Evolutionary conservation across 805 yeast genomes (phyloP).

Genomic region (Brettanomyces naardenensis): DNA sequence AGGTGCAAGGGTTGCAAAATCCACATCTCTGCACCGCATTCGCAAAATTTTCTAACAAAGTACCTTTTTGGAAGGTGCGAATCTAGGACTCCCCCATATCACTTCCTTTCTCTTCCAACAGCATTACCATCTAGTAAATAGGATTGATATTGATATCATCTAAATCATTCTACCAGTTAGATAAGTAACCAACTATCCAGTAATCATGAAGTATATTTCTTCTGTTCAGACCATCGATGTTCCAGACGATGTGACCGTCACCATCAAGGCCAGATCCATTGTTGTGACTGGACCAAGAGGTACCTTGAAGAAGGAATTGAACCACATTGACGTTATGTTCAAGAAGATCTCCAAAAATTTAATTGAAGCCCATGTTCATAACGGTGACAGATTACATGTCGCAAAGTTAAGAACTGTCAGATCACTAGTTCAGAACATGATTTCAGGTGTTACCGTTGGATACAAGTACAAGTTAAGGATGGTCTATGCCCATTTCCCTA

Average conservation of each 20-base stretch:
- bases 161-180: no score
- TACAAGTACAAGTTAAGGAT: constrained; percentile 99
- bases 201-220: constrained; percentile 60
- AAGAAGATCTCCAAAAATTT: constrained; percentile 60
- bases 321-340: constrained; percentile 94
- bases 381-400: constrained; percentile 99
- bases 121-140: no score
- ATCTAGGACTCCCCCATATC: no score
- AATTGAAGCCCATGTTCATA: constrained; percentile 88
- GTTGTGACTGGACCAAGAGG: constrained; percentile 98
- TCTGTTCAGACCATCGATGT: constrained; percentile 49
- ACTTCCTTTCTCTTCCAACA: no score
- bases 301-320: constrained; percentile 78
- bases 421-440: constrained; percentile 87
- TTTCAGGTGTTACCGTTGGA: constrained; percentile 99
- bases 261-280: constrained; percentile 85
- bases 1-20: not conserved
- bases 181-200: no score
- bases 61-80: no score
- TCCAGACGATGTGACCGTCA: constrained; percentile 91
- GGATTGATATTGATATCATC: no score
- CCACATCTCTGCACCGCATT: no score
- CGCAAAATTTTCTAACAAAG: not conserved
- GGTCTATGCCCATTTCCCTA: constrained; percentile 99
- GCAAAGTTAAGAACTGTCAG: constrained; percentile 99